These are phyloP conservation scores for Raphanus sativus DNA, from an alignment of 345 rosid genomes.

Conservation along the genomic window DNA sequence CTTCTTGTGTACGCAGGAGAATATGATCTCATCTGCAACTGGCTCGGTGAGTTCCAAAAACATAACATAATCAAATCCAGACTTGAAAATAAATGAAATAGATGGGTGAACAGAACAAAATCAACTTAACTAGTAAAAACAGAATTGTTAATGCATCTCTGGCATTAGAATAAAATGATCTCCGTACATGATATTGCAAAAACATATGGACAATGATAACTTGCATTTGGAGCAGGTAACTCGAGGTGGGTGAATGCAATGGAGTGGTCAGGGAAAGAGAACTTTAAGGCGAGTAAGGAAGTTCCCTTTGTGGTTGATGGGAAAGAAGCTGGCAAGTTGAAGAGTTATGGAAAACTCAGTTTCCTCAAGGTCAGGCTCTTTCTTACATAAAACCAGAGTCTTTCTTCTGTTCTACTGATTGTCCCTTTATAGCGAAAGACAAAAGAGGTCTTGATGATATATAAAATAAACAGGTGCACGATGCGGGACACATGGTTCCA, in stretches of 20 bases:
- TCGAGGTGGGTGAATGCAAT: slow-evolving; percentile 99
- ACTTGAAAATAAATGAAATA: background rate
- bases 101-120: background rate
- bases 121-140: background rate
- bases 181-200: no score
- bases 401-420: background rate
- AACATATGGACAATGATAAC: no score
- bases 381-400: background rate
- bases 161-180: background rate
- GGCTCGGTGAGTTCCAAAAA: slow-evolving; percentile 71
- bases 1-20: slow-evolving; percentile 96
- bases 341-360: slow-evolving; percentile 66
- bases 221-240: slow-evolving; percentile 56
- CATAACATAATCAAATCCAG: background rate
- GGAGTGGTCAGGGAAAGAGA: slow-evolving; percentile 88
- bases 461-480: slow-evolving; percentile 53
- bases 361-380: slow-evolving; percentile 76
- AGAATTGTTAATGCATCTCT: background rate
- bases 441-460: slow-evolving; percentile 3
- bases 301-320: slow-evolving; percentile 72
- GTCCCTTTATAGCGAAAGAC: slow-evolving; percentile 3
- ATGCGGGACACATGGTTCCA: slow-evolving; percentile 99
- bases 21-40: slow-evolving; percentile 98
- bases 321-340: slow-evolving; percentile 72
- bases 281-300: slow-evolving; percentile 63